A percentile compares a stretch with the other conserved stretches of the same genome.
These are phyloP conservation scores for Ammopiptanthus mongolicus DNA, from an alignment of 306 rosid genomes.

Conservation along the genomic window DNA sequence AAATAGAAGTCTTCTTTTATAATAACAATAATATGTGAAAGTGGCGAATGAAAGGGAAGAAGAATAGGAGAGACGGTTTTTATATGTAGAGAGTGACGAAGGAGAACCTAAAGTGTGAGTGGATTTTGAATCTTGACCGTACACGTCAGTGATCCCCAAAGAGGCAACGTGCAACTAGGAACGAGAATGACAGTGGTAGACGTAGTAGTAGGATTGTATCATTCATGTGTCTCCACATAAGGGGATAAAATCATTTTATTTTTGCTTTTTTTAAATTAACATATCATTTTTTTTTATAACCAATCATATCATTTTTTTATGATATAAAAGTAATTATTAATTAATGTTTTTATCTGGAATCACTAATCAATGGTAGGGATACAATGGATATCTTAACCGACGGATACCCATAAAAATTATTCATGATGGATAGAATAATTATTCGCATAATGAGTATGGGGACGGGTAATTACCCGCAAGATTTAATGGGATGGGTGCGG, in stretches of 20 bases:
- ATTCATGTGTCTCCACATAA: background rate
- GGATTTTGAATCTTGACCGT: conserved; percentile 54
- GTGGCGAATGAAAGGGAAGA: background rate
- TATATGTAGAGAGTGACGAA: conserved; percentile 19
- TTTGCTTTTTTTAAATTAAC: background rate
- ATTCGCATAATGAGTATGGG: too few relatives aligned
- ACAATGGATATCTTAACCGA: too few relatives aligned
- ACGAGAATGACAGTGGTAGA: conserved; percentile 22
- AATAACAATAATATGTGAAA: background rate
- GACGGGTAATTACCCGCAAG: too few relatives aligned
- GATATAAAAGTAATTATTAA: too few relatives aligned
- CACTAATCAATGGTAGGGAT: too few relatives aligned
- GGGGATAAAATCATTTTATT: background rate
- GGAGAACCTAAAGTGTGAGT: conserved; percentile 8
- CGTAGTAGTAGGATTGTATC: background rate
- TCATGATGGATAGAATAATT: too few relatives aligned
- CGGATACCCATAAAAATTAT: too few relatives aligned
- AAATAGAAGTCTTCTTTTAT: background rate
- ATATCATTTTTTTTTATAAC: too few relatives aligned
- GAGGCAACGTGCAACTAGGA: conserved; percentile 18
- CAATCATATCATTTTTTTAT: too few relatives aligned
- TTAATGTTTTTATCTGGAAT: too few relatives aligned
- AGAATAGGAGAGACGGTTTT: background rate
- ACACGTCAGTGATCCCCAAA: conserved; percentile 64
- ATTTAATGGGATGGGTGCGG: too few relatives aligned